Evolutionary conservation across 2,329 filamentous ascomycete species (phyloP).

Genomic region (Sordariomycetes sp.): DNA sequence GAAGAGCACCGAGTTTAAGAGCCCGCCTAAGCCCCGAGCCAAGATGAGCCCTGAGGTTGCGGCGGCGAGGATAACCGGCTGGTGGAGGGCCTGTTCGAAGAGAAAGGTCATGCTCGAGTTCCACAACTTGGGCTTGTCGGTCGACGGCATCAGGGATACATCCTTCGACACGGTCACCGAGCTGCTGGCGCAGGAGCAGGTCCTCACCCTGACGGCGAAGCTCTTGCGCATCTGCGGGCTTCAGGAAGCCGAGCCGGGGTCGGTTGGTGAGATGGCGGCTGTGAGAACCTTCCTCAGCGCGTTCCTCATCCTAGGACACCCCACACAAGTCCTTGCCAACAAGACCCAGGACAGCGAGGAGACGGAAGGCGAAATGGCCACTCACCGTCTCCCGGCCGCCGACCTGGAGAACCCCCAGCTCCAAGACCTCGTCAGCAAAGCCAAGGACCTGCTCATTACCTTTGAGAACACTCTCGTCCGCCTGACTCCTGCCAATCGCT

Average conservation of each 20-base stretch:
- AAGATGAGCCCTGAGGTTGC: conserved; percentile 51
- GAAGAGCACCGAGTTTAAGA: conserved; percentile 36
- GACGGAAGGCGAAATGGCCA: conserved; percentile 27
- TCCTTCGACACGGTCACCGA: conserved; percentile 67
- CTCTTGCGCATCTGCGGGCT: conserved; percentile 63
- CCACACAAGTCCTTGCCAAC: conserved; percentile 66
- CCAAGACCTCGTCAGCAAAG: conserved; percentile 68
- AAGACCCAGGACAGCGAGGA: conserved; percentile 53
- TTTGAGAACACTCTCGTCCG: conserved; percentile 67
- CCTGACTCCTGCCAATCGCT: conserved; percentile 56
- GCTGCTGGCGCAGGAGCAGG: conserved; percentile 56
- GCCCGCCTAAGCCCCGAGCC: conserved; percentile 22
- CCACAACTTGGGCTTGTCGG: conserved; percentile 54
- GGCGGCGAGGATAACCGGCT: conserved; percentile 56
- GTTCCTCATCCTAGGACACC: conserved; percentile 72
- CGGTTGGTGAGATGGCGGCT: conserved; percentile 59
- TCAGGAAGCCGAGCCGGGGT: conserved; percentile 52
- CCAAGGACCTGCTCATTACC: conserved; percentile 65
- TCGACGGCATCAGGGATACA: conserved; percentile 60
- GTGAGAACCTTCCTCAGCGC: conserved; percentile 72
- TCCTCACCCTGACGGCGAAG: conserved; percentile 56
- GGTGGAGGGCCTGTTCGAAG: conserved; percentile 55
- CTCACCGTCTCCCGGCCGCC: conserved; percentile 22
- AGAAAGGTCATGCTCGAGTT: conserved; percentile 57
- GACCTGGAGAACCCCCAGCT: conserved; percentile 53